A percentile compares a stretch with the other conserved stretches of the same genome.
These are phyloP conservation scores for Fusarium sp. DNA, from an alignment of 2,329 filamentous ascomycete genomes.

Conservation along the genomic window DNA sequence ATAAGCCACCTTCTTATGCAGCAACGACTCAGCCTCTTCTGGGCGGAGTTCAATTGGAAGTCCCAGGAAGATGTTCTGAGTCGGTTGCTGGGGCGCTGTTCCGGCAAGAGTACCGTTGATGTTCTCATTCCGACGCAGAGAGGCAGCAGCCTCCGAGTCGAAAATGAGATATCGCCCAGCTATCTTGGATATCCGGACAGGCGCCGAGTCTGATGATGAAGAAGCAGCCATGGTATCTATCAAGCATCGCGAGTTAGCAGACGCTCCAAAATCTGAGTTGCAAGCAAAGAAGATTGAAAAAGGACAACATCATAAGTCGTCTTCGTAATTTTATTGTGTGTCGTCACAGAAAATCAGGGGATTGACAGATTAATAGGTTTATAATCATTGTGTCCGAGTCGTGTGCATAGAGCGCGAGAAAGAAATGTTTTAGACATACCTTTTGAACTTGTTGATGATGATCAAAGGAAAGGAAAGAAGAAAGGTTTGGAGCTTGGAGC, in stretches of 20 bases:
- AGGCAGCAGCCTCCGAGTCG: slow-evolving; percentile 83
- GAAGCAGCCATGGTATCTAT: slow-evolving; percentile 45
- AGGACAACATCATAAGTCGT: slow-evolving; percentile 59
- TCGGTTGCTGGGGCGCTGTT: slow-evolving; percentile 90
- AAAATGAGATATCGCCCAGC: slow-evolving; percentile 90
- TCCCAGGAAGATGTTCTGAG: slow-evolving; percentile 94
- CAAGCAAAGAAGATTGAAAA: slow-evolving; percentile 18
- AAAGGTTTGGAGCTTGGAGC: slow-evolving; percentile 30
- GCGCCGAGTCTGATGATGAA: slow-evolving; percentile 47
- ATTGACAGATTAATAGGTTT: slow-evolving; percentile 71
- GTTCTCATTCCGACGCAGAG: slow-evolving; percentile 83
- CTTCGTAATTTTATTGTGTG: slow-evolving; percentile 61
- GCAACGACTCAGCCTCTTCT: slow-evolving; percentile 87
- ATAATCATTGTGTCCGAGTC: slow-evolving; percentile 63
- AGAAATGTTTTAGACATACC: slow-evolving; percentile 39
- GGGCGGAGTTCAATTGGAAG: slow-evolving; percentile 91
- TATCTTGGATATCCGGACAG: slow-evolving; percentile 85
- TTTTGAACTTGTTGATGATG: slow-evolving; percentile 33
- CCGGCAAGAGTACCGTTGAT: slow-evolving; percentile 90
- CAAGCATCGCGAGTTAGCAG: slow-evolving; percentile 39
- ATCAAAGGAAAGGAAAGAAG: slow-evolving; percentile 39
- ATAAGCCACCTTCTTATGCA: slow-evolving; percentile 82
- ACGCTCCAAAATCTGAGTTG: slow-evolving; percentile 17
- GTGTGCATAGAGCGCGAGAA: slow-evolving; percentile 14
- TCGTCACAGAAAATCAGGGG: slow-evolving; percentile 67